Evolutionary conservation across 2,329 filamentous ascomycete species (phyloP).

Genomic region (Westerdykella aurantiaca): DNA sequence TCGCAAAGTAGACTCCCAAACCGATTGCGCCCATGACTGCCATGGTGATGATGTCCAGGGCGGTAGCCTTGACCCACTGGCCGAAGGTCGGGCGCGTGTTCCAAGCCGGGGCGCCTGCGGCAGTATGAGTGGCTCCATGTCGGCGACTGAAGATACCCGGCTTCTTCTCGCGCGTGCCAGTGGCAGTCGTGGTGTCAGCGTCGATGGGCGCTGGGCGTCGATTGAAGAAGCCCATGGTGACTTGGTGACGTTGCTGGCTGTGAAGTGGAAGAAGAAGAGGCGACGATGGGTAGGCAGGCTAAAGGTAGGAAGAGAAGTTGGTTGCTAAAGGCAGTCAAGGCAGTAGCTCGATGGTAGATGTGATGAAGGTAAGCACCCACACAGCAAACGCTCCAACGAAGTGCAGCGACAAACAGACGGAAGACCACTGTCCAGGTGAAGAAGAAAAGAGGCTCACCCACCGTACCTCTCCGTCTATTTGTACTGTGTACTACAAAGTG

Average conservation of each 20-base stretch:
- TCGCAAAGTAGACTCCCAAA: constrained; percentile 61
- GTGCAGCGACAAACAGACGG: constrained; percentile 4
- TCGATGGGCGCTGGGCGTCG: constrained; percentile 29
- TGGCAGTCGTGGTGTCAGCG: constrained; percentile 32
- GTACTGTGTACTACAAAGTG: too few species aligned
- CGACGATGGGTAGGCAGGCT: neutral
- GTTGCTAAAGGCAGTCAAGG: neutral
- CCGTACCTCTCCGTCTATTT: too few species aligned
- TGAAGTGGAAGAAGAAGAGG: neutral
- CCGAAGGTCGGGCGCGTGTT: constrained; percentile 53
- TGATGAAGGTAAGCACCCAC: neutral
- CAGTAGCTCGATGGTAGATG: neutral
- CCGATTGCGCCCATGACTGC: constrained; percentile 59
- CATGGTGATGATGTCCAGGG: constrained; percentile 65
- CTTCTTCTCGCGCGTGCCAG: constrained; percentile 28
- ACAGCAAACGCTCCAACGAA: neutral
- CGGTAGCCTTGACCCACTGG: constrained; percentile 63
- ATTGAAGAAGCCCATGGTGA: constrained; percentile 36
- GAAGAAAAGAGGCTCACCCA: too few species aligned
- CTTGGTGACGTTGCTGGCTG: neutral
- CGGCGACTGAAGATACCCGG: constrained; percentile 21
- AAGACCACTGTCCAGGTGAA: neutral
- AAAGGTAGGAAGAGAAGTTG: neutral
- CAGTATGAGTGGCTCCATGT: constrained; percentile 7
- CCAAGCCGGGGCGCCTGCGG: constrained; percentile 15